phyloP scores from a whole-genome alignment of 2,329 filamentous ascomycete species.

The Fusarium solani-melongenae region DNA sequence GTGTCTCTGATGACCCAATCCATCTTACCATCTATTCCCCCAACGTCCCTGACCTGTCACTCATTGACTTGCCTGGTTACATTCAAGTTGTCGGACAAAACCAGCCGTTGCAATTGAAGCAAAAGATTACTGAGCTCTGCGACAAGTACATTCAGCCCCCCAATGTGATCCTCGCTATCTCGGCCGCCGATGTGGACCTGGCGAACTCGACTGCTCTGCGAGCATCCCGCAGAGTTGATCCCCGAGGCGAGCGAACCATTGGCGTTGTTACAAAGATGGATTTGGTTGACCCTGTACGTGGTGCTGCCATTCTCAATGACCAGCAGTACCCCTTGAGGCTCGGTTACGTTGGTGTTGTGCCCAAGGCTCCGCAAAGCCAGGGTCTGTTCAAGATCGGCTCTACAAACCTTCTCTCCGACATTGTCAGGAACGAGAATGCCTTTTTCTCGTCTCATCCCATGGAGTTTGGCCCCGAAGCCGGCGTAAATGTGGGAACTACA shows the following conservation, averaged over 20 bases:
- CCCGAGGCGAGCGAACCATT: constrained; percentile 93
- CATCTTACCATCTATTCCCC: constrained; percentile 96
- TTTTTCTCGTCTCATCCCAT: constrained; percentile 87
- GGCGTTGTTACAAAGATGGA: constrained; percentile 99
- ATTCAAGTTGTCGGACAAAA: constrained; percentile 95
- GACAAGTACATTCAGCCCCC: constrained; percentile 98
- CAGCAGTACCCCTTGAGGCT: constrained; percentile 94
- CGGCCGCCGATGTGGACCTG: constrained; percentile 95
- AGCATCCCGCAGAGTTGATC: constrained; percentile 91
- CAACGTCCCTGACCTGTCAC: constrained; percentile 91
- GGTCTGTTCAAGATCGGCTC: constrained; percentile 87
- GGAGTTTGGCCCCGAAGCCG: constrained; percentile 80
- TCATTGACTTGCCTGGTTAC: constrained; percentile 97
- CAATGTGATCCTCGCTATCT: constrained; percentile 97
- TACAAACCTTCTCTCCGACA: constrained; percentile 81
- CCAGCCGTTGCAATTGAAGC: constrained; percentile 90
- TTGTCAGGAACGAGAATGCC: constrained; percentile 86
- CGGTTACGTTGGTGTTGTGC: constrained; percentile 96
- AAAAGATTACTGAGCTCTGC: constrained; percentile 94
- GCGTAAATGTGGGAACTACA: constrained; percentile 82
- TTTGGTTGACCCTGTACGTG: constrained; percentile 85
- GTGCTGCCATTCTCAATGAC: constrained; percentile 82
- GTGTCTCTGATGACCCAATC: constrained; percentile 96
- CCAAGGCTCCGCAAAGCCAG: constrained; percentile 75
- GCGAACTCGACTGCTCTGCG: constrained; percentile 94